Percentiles rank a stretch among this genome's conserved stretches.
phyloP scores from a whole-genome alignment of 495 filamentous ascomycete genomes.

The Penicillium goetzii region DNA sequence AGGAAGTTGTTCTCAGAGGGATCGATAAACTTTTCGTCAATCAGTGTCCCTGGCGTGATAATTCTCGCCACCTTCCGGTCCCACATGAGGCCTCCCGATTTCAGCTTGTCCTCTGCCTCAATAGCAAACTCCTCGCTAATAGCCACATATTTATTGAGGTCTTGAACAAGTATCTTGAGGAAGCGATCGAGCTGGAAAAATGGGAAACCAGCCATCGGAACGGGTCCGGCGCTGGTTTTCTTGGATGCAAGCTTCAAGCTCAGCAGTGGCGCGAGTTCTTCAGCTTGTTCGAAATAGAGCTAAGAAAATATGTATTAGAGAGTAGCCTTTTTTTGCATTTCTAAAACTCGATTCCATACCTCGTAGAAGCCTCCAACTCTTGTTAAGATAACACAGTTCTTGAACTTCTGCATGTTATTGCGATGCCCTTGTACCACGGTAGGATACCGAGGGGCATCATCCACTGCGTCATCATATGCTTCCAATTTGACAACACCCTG shows the following conservation, averaged over 20 bases:
- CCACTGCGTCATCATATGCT: slow-evolving; percentile 46
- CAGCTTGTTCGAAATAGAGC: slow-evolving; percentile 92
- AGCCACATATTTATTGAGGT: slow-evolving; percentile 86
- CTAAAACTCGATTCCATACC: slow-evolving; percentile 35
- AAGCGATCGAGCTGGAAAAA: slow-evolving; percentile 89
- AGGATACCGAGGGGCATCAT: slow-evolving; percentile 71
- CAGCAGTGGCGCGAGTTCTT: slow-evolving; percentile 81
- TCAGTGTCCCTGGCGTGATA: slow-evolving; percentile 90
- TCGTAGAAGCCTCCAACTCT: slow-evolving; percentile 96
- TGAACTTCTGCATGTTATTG: slow-evolving; percentile 87
- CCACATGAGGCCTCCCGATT: slow-evolving; percentile 75
- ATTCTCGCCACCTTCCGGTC: slow-evolving; percentile 83
- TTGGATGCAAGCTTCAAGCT: slow-evolving; percentile 87
- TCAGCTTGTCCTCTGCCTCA: slow-evolving; percentile 64
- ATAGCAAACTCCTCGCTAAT: slow-evolving; percentile 90
- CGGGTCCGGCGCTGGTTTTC: slow-evolving; percentile 71
- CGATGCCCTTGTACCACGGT: slow-evolving; percentile 87
- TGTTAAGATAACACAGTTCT: slow-evolving; percentile 86
- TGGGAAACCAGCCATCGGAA: slow-evolving; percentile 94
- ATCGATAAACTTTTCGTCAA: slow-evolving; percentile 97
- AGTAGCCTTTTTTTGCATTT: background rate
- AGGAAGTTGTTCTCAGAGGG: slow-evolving; percentile 91
- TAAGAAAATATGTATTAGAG: slow-evolving; percentile 21
- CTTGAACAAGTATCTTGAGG: slow-evolving; percentile 89
- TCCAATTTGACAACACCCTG: slow-evolving; percentile 59